Evolutionary conservation across 192 early-diverging fungal genomes (phyloP).

Genomic region (Coemansia furcata): DNA sequence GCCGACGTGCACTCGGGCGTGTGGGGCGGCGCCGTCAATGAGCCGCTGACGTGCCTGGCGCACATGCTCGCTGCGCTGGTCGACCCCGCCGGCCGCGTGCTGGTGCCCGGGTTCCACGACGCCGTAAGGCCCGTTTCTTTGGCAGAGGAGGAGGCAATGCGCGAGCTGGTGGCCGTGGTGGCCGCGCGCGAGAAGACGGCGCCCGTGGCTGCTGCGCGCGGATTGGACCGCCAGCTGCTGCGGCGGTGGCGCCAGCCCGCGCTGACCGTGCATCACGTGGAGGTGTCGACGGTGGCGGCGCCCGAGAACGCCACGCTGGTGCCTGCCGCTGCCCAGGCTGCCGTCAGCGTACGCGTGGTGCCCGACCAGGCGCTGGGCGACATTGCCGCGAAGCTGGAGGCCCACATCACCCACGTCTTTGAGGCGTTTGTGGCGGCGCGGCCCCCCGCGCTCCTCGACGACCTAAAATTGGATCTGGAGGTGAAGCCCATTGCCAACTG

Average conservation of each 20-base stretch:
- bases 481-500: slow-evolving; percentile 67
- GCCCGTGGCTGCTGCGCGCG: slow-evolving; percentile 9
- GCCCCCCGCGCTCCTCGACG: slow-evolving; percentile 6
- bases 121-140: slow-evolving; percentile 56
- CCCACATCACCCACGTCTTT: slow-evolving; percentile 57
- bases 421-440: slow-evolving; percentile 7
- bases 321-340: slow-evolving; percentile 63
- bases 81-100: slow-evolving; percentile 56
- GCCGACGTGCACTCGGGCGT: slow-evolving; percentile 77
- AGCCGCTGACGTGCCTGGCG: slow-evolving; percentile 69
- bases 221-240: slow-evolving; percentile 61
- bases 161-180: slow-evolving; percentile 30
- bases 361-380: slow-evolving; percentile 69
- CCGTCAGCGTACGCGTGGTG: slow-evolving; percentile 72
- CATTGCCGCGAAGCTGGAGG: slow-evolving; percentile 59
- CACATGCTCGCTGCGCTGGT: slow-evolving; percentile 59
- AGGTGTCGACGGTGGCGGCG: slow-evolving; percentile 62
- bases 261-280: slow-evolving; percentile 72
- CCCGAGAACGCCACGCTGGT: slow-evolving; percentile 67
- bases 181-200: not conserved
- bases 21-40: slow-evolving; percentile 70
- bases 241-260: slow-evolving; percentile 72
- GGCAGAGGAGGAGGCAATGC: slow-evolving; percentile 59
- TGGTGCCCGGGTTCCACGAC: slow-evolving; percentile 70
- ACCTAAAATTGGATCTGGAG: slow-evolving; percentile 50